Evolutionary conservation across 371 early-diverging fungal species (phyloP).

Genomic region (Mortierella sp.): DNA sequence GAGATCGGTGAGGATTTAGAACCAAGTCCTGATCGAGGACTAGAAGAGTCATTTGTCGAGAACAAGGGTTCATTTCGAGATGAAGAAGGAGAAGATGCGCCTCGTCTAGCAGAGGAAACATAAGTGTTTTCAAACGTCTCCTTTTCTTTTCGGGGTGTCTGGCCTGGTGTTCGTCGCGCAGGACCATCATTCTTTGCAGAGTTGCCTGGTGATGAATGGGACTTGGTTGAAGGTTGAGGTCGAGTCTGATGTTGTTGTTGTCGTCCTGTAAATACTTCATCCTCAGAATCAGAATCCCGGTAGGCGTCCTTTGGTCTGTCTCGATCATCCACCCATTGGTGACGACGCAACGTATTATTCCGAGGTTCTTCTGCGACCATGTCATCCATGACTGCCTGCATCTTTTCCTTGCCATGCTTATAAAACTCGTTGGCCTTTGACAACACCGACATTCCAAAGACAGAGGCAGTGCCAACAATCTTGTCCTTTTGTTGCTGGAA

Average conservation of each 20-base stretch:
- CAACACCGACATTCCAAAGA: slow-evolving; percentile 74
- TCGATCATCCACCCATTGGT: slow-evolving; percentile 56
- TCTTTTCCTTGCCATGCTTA: slow-evolving; percentile 74
- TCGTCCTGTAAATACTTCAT: slow-evolving; percentile 40
- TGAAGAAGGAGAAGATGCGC: slow-evolving; percentile 23
- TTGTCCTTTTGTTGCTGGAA: slow-evolving; percentile 69
- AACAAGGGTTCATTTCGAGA: slow-evolving; percentile 16
- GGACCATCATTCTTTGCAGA: too few species aligned
- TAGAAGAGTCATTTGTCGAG: slow-evolving; percentile 23
- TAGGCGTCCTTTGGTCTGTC: slow-evolving; percentile 53
- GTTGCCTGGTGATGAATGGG: too few species aligned
- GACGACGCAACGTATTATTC: slow-evolving; percentile 35
- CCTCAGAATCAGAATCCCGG: slow-evolving; percentile 51
- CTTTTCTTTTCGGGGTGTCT: slow-evolving; percentile 39
- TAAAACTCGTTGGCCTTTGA: slow-evolving; percentile 79
- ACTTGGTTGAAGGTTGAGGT: neutral
- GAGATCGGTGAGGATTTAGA: slow-evolving; percentile 9
- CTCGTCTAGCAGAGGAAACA: slow-evolving; percentile 66
- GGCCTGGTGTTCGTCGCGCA: slow-evolving; percentile 19
- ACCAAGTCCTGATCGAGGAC: neutral
- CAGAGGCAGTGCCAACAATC: slow-evolving; percentile 72
- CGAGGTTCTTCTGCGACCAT: slow-evolving; percentile 64
- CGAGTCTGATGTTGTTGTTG: slow-evolving; percentile 21
- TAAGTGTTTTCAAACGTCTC: slow-evolving; percentile 57
- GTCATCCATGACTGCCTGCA: slow-evolving; percentile 73